phyloP scores from a whole-genome alignment of 306 rosid genomes.

The Parietaria judaica region DNA sequence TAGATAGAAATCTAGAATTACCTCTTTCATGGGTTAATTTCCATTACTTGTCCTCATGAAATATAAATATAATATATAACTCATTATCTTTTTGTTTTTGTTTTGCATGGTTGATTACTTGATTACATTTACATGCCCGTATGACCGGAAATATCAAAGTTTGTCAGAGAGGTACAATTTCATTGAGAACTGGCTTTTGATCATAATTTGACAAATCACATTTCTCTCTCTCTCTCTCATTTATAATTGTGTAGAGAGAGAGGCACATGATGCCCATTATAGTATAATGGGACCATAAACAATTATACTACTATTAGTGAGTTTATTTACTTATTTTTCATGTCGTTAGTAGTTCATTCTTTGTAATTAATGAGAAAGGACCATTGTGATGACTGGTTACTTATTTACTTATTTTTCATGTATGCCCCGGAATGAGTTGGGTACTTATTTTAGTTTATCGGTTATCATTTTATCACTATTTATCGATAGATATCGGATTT shows the following conservation, averaged over 20 bases:
- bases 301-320: not conserved
- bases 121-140: too few relatives aligned
- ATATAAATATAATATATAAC: not conserved
- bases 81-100: not conserved
- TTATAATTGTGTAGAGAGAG: slow-evolving; percentile 15
- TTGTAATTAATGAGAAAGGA: not conserved
- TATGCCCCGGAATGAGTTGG: too few relatives aligned
- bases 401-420: too few relatives aligned
- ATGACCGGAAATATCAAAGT: not conserved
- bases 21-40: too few relatives aligned
- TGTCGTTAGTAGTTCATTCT: not conserved
- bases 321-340: not conserved
- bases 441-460: too few relatives aligned
- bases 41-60: slow-evolving; percentile 20
- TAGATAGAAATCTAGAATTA: too few relatives aligned
- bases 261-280: slow-evolving; percentile 49
- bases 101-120: not conserved
- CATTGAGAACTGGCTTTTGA: not conserved
- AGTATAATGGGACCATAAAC: slow-evolving; percentile 20
- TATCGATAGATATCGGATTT: too few relatives aligned
- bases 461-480: too few relatives aligned
- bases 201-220: not conserved
- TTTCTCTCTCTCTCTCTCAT: not conserved
- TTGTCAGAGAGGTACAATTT: slow-evolving; percentile 2
- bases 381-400: not conserved